Evolutionary conservation across 2,329 filamentous ascomycete species (phyloP).

Genomic region (Trichoderma hamatum): DNA sequence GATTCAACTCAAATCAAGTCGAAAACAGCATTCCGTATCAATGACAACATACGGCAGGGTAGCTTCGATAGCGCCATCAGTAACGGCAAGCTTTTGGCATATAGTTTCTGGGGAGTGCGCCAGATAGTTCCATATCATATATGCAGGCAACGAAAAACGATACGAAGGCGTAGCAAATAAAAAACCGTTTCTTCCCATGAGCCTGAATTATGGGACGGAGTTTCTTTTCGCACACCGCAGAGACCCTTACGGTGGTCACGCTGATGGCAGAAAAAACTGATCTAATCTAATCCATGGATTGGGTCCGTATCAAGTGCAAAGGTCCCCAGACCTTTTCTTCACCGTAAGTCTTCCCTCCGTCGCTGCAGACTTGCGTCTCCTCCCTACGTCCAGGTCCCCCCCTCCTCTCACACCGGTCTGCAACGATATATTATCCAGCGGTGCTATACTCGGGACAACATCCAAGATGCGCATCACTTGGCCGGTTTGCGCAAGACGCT

Average conservation of each 20-base stretch:
- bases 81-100: neutral
- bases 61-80: neutral
- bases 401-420: neutral
- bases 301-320: neutral
- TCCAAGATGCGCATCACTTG: constrained; percentile 17
- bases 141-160: no score
- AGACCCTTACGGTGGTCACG: neutral
- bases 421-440: constrained; percentile 8
- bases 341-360: constrained; percentile 21
- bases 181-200: neutral
- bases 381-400: neutral
- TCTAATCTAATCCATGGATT: neutral
- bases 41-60: neutral
- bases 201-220: neutral
- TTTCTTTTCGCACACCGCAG: neutral
- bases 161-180: neutral
- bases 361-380: neutral
- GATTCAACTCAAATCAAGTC: neutral
- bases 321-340: neutral
- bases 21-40: neutral
- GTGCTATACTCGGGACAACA: constrained; percentile 21
- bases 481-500: constrained; percentile 1
- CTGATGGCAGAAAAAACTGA: constrained; percentile 6
- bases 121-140: no score
- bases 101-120: no score